Evolutionary conservation across 768 basidiomycete genomes (phyloP), one percentile per base, ranked within the genome.

Genomic region (Daedaleopsis sinensis): DNA sequence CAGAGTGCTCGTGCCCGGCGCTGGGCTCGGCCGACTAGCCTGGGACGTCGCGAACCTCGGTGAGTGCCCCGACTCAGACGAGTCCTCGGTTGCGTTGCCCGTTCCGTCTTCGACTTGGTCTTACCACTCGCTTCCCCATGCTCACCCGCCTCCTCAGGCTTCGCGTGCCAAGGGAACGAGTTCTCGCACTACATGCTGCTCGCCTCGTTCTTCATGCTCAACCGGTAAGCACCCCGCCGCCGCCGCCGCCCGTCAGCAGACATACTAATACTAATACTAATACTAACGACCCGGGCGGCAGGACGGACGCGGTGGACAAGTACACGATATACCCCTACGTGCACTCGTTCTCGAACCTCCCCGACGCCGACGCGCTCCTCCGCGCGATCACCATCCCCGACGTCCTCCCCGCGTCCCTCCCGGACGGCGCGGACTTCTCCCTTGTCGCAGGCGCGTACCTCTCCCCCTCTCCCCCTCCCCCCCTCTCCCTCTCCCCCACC

Each of bases 141-240:
- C 13, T 35, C 8, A 12, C 13, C 9, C 27, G 35, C 2, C 8
- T 15, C 9, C 18, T 46, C 63, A 94, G 95, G 95, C 4, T 98
- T 94, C 67, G 76, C 90, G 1, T 94, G 91, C 65, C 95, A 96
- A 73, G 95, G 91, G 21, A 97, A 97, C 71, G 96, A 98, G 74
- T 97, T 97, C 72, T 94, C 93, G 36, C 91, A 96, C 65, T 94
- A 93, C 74, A 96, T 96, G 94, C 82, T 98, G 13, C 84, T 98
- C 5, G 80, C 91, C 2, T 97, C 96, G 5, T 89, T 88, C 70
- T 91, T 90, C 71, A 86, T 97, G 19, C 78, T 98, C 52, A 98
- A 98, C 71, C 83, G 83, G 94, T 94, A 67, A 11, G 82, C 23
- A 15, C 9, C 10, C 4, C 18, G n/a, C 23, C n/a, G n/a, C n/a